Evolutionary conservation across 345 rosid genomes (phyloP), one percentile per base, ranked within the genome.

Genomic region (Eucalyptus fibrosa): DNA sequence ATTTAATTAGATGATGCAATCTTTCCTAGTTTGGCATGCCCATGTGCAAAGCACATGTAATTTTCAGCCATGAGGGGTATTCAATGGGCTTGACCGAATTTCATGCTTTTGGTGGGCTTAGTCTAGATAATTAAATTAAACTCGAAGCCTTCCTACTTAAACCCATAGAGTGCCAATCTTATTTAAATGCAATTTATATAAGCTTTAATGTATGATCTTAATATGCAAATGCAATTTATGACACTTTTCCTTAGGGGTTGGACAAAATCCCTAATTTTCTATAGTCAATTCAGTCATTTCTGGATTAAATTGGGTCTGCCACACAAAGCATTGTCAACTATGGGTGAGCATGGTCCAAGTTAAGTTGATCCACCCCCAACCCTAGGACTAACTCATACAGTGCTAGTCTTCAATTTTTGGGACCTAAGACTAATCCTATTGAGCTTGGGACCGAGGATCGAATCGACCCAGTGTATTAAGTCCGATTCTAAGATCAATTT

Each of bases 351-450:
- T 50, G 19, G 3, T 16, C 53, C 19, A 0, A 50, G 53, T 50
- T 50, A 0, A 3, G 19, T 8, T 7, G 7, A 8, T 16, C 3
- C 53, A 50, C 53, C 53, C 51, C 3, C 3, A 50, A 50, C 19
- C 53, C 19, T 50, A 50, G 7, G 53, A 50, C 3, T 1, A 50
- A 50, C 19, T 16, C 1, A 7, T 19, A 15, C 1, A 50, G 0
- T 50, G 53, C 19, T 16, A 3, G 0, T 50, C 8, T 50, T 50
- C 19, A 50, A 50, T 16, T 50, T 50, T 16, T 50, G 19, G 1
- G 53, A 50, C 19, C 18, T 3, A 50, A 0, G 19, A 50, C 18
- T 0, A 7, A 50, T 17, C 53, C 19, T 50, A 50, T 6, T 50
- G 19, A 50, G 7, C 8, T 50, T 50, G 19, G 1, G 19, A 50